Base-by-base conservation (phyloP, 306 rosid species). In the Ormosia emarginata region DNA sequence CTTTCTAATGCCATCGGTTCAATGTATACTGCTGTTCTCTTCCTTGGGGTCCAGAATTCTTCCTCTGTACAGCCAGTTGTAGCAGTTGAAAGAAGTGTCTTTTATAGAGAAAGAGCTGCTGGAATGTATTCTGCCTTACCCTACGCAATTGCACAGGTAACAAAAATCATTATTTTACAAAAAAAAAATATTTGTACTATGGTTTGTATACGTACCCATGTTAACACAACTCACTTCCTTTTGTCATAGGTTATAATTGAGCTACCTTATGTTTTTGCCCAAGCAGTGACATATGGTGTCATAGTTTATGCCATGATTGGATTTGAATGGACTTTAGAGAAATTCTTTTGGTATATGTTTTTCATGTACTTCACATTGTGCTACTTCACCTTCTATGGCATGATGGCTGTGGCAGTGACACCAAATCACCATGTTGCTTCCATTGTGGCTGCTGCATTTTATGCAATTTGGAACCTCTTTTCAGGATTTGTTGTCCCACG, bases 81-180 rank as follows among this genome's bases (percentile, higher is more conserved):
- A 13, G 76, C 88, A 2, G 62, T 92, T 67, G 98, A 92, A 88
- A 89, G 98, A 88, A 81, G 92, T 4, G 95, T 87, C 71, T 94
- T 91, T 78, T 94, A 94, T 43, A 82, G 97, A 74, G 98, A 94
- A 88, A 91, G 84, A 85, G 96, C 94, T 18, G 94, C 98, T 6
- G 93, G 97, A 74, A 94, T 94, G 98, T 94, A 90, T 81, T 90
- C 97, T 30, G 86, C 91, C 3, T 82, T 91, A 65, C 88, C 98
- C 8, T 90, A 94, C 68, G 93, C 98, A 61, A 74, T 91, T 79
- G 90, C 94, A 37, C 91, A 83, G 89, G 98, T 91, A 75, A 78
- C 9, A 49, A 74, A 74, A 65, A 53, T 69, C 62, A 52, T 36
- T 12, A 4, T 37, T 56, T 13, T 24, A 17, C 44, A 0, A 36